Evolutionary conservation across 768 basidiomycete species (phyloP), one percentile per base, ranked within the genome.

Genomic region (Rhodotorula kratochvilovae): DNA sequence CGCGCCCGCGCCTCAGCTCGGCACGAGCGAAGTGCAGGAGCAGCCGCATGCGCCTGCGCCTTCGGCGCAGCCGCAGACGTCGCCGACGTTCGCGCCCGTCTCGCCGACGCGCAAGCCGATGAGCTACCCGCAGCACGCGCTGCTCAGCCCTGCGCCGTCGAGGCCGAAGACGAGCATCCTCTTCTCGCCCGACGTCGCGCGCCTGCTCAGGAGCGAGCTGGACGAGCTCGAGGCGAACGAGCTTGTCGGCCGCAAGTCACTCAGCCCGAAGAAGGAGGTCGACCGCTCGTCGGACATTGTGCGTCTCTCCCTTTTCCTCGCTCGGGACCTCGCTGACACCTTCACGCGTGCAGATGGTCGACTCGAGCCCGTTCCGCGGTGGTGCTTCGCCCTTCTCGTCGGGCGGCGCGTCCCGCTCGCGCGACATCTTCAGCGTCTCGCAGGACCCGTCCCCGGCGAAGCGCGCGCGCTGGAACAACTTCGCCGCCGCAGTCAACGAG

Each of bases 151-250:
- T 2, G 61, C 39, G 2, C 62, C 73, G 8, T 65, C 69, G 36
- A 58, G 58, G 48, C 69, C 55, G 23, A 54, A 54, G 29, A 29
- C 60, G 46, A 59, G 68, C 55, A 56, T 68, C 17, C 51, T 75
- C 33, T 67, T 67, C 55, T 68, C 67, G 27, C 73, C 70, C 19
- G 73, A 75, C 25, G 70, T 75, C n/a, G 70, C 69, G 2, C 53
- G 63, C 21, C 42, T 75, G 23, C 61, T 75, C 23, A 27, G 67
- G n/a, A 75, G 73, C 45, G 73, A 75, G 56, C 58, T 75, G 27
- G 67, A 71, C 61, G 63, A 75, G 61, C 43, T 75, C 55, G 61
- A 75, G 39, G 66, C 66, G 17, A 71, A 66, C 23, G 72, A 64
- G 53, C 29, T 57, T 23, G 46, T 57, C 3, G 23, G 61, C 27